Evolutionary conservation across 176 grass and related monocot species (phyloP).

Genomic region (Typha latifolia): DNA sequence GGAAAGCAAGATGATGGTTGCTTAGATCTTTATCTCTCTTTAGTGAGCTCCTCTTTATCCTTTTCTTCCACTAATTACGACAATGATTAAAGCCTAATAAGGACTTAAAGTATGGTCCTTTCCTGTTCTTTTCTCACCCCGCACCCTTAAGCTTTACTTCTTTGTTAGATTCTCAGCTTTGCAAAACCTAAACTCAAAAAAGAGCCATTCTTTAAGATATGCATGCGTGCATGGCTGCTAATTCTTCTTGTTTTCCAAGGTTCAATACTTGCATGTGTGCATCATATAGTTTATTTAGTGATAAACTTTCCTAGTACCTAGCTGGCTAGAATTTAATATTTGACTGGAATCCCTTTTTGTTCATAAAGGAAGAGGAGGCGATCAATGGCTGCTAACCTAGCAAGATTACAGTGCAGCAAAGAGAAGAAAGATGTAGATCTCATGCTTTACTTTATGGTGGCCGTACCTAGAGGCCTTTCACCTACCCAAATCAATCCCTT

Average conservation of each 20-base stretch:
- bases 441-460: neutral
- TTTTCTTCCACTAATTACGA: neutral
- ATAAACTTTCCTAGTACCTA: too few species aligned
- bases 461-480: neutral
- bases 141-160: conserved; percentile 1
- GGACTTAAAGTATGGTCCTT: conserved; percentile 1
- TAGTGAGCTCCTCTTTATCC: neutral
- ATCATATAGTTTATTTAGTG: too few species aligned
- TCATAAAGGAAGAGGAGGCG: neutral
- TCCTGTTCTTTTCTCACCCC: neutral
- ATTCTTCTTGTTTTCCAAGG: too few species aligned
- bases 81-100: conserved; percentile 5
- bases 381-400: neutral
- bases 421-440: neutral
- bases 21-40: neutral
- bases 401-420: neutral
- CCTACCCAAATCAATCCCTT: conserved; percentile 7
- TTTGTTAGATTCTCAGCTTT: conserved; percentile 2
- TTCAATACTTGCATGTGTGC: too few species aligned
- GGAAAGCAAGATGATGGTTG: neutral
- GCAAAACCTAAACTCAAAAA: neutral
- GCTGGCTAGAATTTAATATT: too few species aligned
- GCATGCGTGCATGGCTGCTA: too few species aligned
- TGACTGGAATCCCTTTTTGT: neutral
- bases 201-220: too few species aligned